Conservation (phyloP, 306 rosid genomes). For the Vicia villosa region DNA sequence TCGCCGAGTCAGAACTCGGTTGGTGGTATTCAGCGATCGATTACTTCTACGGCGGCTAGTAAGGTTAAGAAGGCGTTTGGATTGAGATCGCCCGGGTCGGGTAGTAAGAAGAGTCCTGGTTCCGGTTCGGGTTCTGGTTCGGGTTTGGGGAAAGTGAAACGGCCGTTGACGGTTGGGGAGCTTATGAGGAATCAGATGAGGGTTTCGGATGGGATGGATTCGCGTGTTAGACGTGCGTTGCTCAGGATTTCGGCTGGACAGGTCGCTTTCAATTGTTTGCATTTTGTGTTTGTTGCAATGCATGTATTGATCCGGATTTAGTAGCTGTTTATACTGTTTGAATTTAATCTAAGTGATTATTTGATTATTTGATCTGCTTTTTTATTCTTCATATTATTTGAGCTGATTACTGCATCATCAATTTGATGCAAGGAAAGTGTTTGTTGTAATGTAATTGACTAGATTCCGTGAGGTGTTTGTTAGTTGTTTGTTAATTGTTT, state of each 20-base stretch:
- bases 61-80: slow-evolving; percentile 97
- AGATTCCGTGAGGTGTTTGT: background rate
- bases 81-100: slow-evolving; percentile 83
- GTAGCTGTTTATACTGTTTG: background rate
- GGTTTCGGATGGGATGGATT: slow-evolving; percentile 91
- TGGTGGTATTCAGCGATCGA: slow-evolving; percentile 79
- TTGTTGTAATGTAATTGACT: slow-evolving; percentile 19
- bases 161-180: slow-evolving; percentile 89
- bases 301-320: slow-evolving; percentile 41
- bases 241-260: slow-evolving; percentile 90
- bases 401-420: background rate
- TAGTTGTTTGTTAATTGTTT: background rate
- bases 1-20: slow-evolving; percentile 57
- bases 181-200: slow-evolving; percentile 95
- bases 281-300: slow-evolving; percentile 13
- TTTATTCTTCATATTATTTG: slow-evolving; percentile 27
- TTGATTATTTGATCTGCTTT: slow-evolving; percentile 40
- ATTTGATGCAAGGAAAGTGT: slow-evolving; percentile 23
- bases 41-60: slow-evolving; percentile 94
- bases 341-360: slow-evolving; percentile 1
- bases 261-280: slow-evolving; percentile 46
- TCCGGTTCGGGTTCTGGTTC: slow-evolving; percentile 71
- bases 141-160: slow-evolving; percentile 63
- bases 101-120: slow-evolving; percentile 86
- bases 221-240: slow-evolving; percentile 86